Evolutionary conservation across 257 asterid genomes (phyloP), one percentile per base, ranked within the genome.

Genomic region (Gentiana straminea): DNA sequence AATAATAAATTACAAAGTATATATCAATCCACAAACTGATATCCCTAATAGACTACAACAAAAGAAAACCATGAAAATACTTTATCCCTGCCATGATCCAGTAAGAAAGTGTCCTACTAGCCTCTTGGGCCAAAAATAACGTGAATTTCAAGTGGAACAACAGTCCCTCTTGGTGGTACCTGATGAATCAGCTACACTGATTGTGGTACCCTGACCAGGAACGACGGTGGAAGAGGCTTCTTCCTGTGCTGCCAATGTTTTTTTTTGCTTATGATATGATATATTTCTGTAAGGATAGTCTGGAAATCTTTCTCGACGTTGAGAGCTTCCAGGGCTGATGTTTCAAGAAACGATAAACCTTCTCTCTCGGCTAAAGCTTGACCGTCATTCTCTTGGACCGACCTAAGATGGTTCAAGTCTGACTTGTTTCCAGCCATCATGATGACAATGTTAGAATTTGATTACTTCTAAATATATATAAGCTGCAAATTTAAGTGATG

Each of bases 341-440:
- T 85, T 74, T 85, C 94, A 11, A 85, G 84, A 63, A 81, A 84
- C 2, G 94, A 81, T 58, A 84, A 91, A 11, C 88, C 92, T 74
- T 85, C 95, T 76, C 75, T 82, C 77, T 85, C 95, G 0, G 95
- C 92, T 73, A 85, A 69, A 52, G 69, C 55, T 64, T 80, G 89
- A 62, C 92, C 92, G 41, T 82, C 89, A 45, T 72, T 60, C 70
- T 78, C 89, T 43, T 79, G 69, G 55, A 82, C 94, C 32, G 81
- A 80, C 65, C 89, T 73, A 34, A 85, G 92, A 73, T 85, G 94
- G 64, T 69, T 80, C 45, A 85, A 88, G 65, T 85, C 94, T 1
- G 94, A 82, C 71, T 85, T 85, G 82, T 85, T 85, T 52, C 94
- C 94, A 11, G 79, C 79, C 83, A 85, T 78, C 90, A 82, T 85